Evolutionary conservation across 2,329 filamentous ascomycete genomes (phyloP).

Genomic region (Ophiostoma perfectum): DNA sequence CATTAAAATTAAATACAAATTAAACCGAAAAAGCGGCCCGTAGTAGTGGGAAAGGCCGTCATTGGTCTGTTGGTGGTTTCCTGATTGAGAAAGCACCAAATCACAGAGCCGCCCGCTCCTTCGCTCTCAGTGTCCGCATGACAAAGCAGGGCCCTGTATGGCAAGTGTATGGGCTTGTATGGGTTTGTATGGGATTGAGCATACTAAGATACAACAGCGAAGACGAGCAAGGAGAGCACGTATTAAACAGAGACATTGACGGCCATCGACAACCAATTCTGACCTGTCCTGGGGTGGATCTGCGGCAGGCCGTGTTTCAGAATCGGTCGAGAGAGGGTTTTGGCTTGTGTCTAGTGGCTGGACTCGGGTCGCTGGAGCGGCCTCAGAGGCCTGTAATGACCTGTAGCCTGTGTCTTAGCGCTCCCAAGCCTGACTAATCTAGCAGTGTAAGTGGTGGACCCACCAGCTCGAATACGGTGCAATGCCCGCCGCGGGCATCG

Average conservation of each 20-base stretch:
- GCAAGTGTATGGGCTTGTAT: not conserved
- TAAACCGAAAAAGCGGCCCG: not conserved
- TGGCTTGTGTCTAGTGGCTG: not conserved
- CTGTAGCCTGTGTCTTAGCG: not conserved
- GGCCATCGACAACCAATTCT: not conserved
- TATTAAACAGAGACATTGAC: not conserved
- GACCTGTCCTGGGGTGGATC: conserved; percentile 1
- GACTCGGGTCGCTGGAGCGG: not conserved
- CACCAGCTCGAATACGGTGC: not conserved
- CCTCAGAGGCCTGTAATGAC: not conserved
- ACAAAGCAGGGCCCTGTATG: conserved; percentile 1
- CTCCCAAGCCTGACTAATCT: not conserved
- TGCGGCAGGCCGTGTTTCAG: conserved; percentile 7
- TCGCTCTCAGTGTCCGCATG: not conserved
- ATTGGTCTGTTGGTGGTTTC: not conserved
- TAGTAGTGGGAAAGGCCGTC: not conserved
- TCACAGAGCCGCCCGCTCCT: not conserved
- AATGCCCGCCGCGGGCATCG: conserved; percentile 3
- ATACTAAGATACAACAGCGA: not conserved
- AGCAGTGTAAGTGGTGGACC: not conserved
- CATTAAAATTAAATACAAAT: not conserved
- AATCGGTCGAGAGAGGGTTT: not conserved
- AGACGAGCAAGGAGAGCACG: not conserved
- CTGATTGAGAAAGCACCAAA: not conserved
- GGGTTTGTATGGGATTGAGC: no score